Evolutionary conservation across 2,329 filamentous ascomycete genomes (phyloP).

Genomic region (Xylariaceae sp.): DNA sequence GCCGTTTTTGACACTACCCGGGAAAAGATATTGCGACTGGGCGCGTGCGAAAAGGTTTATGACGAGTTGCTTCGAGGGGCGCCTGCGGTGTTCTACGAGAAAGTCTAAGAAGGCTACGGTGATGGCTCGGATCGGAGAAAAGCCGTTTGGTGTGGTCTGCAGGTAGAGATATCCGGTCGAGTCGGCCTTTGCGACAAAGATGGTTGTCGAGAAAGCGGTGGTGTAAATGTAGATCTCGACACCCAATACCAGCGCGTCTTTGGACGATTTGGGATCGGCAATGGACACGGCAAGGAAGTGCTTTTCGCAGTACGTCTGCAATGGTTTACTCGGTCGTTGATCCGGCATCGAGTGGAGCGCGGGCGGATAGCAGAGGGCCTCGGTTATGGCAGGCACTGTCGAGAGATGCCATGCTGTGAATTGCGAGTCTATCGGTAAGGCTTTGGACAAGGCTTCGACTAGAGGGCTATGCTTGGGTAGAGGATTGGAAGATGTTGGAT

Average conservation of each 20-base stretch:
- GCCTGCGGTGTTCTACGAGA: conserved; percentile 65
- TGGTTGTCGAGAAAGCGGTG: conserved; percentile 74
- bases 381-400: conserved; percentile 72
- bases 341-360: conserved; percentile 46
- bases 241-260: conserved; percentile 70
- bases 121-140: conserved; percentile 72
- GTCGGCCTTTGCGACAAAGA: conserved; percentile 96
- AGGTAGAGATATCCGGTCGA: conserved; percentile 83
- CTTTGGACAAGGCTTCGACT: conserved; percentile 42
- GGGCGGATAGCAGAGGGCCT: conserved; percentile 76
- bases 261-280: conserved; percentile 25
- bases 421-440: conserved; percentile 51
- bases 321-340: conserved; percentile 37
- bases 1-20: conserved; percentile 79
- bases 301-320: conserved; percentile 74
- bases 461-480: conserved; percentile 31
- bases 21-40: conserved; percentile 92
- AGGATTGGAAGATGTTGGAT: conserved; percentile 6
- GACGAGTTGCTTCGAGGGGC: conserved; percentile 65
- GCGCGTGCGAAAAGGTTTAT: conserved; percentile 89
- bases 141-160: conserved; percentile 59
- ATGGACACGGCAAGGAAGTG: conserved; percentile 66
- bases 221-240: conserved; percentile 87
- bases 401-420: conserved; percentile 84
- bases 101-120: conserved; percentile 73